phyloP scores from a whole-genome alignment of 352 stramenopile genomes.

The Phytophthora crassamura region DNA sequence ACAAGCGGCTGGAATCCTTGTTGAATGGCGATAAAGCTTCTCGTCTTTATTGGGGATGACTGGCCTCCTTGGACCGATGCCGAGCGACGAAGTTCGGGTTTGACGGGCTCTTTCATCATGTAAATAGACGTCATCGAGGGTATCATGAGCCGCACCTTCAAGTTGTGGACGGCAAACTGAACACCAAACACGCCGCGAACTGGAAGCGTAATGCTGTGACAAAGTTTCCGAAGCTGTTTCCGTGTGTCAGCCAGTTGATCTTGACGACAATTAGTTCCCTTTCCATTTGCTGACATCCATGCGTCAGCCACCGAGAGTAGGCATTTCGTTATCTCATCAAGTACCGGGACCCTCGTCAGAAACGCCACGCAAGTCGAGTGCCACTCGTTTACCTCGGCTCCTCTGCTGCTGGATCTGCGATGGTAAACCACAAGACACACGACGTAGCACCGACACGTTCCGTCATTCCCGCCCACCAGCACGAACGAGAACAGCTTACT shows the following conservation, averaged over 20 bases:
- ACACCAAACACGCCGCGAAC: conserved; percentile 77
- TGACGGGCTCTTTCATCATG: conserved; percentile 24
- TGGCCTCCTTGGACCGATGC: conserved; percentile 25
- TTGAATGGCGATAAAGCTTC: conserved; percentile 57
- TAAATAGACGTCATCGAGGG: conserved; percentile 70
- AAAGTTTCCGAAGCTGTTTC: conserved; percentile 57
- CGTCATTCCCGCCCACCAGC: conserved; percentile 77
- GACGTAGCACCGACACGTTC: conserved; percentile 71
- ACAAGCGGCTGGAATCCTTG: conserved; percentile 70
- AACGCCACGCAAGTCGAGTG: conserved; percentile 77
- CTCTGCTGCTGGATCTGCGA: conserved; percentile 20
- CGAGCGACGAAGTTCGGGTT: conserved; percentile 26
- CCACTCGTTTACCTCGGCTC: conserved; percentile 48
- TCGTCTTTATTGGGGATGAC: conserved; percentile 53
- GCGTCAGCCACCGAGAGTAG: conserved; percentile 59
- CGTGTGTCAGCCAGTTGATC: conserved; percentile 27
- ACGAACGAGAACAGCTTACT: conserved; percentile 84
- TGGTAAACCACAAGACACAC: conserved; percentile 81
- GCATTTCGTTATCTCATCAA: conserved; percentile 60
- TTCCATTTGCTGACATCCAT: conserved; percentile 49
- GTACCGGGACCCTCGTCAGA: conserved; percentile 69
- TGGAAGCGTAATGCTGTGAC: conserved; percentile 60
- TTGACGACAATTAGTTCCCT: background rate
- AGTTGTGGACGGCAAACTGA: conserved; percentile 47
- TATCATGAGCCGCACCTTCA: conserved; percentile 52